Evolutionary conservation across 2,329 filamentous ascomycete species (phyloP).

Genomic region (Colletotrichum melonis): DNA sequence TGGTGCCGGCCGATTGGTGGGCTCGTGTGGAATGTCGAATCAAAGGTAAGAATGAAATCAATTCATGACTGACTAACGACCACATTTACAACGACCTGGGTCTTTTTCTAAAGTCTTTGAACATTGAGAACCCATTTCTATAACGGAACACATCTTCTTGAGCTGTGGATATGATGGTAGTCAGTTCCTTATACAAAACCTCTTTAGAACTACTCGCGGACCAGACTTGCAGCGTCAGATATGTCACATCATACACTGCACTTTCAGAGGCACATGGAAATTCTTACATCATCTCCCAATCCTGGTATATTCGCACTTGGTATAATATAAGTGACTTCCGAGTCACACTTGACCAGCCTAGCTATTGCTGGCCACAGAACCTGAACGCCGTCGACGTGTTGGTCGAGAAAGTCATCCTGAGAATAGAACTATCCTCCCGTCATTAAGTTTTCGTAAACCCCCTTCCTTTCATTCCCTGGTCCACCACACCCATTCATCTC

Average conservation of each 20-base stretch:
- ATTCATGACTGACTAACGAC: neutral
- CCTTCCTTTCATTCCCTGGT: neutral
- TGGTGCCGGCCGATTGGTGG: slow-evolving; percentile 29
- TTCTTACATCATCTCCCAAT: neutral
- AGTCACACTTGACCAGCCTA: slow-evolving; percentile 1
- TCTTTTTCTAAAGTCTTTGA: no score
- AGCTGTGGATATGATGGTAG: neutral
- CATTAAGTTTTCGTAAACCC: slow-evolving; percentile 4
- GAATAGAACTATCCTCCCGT: neutral
- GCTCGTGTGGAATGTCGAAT: slow-evolving; percentile 7
- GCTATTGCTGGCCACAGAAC: neutral
- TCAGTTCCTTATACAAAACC: no score
- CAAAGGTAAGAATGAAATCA: neutral
- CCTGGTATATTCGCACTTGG: slow-evolving; percentile 11
- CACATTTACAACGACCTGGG: no score
- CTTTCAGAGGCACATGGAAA: neutral
- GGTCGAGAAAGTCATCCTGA: neutral
- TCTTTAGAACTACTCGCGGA: no score
- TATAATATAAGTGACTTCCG: slow-evolving; percentile 24
- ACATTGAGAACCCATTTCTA: neutral
- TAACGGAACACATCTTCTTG: neutral
- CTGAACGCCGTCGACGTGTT: slow-evolving; percentile 10
- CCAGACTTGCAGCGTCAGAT: neutral
- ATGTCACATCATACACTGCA: neutral
- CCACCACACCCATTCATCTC: slow-evolving; percentile 52